A percentile compares a stretch with the other conserved stretches of the same genome.
Evolutionary conservation across 148 eudicot genomes (phyloP).

Genomic region (Rhododendron simsii): DNA sequence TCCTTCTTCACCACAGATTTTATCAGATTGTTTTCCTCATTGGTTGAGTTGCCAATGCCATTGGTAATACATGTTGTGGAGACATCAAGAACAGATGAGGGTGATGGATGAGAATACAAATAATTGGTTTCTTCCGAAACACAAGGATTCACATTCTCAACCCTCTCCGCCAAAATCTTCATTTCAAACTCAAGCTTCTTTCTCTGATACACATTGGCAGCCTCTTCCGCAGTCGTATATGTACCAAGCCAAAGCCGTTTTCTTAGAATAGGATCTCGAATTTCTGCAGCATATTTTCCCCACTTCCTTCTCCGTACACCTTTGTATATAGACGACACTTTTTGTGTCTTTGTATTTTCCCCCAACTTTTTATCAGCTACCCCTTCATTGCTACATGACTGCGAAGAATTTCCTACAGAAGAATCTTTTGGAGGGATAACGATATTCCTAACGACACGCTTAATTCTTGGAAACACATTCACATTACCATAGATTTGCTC

Average conservation of each 20-base stretch:
- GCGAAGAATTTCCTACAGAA: neutral
- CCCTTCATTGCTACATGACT: neutral
- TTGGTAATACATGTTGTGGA: constrained; percentile 12
- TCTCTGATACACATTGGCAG: constrained; percentile 3
- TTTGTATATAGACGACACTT: neutral
- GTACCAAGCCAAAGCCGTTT: constrained; percentile 14
- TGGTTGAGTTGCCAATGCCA: neutral
- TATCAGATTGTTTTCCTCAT: constrained; percentile 3
- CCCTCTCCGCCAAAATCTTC: neutral
- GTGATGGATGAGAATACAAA: constrained; percentile 25
- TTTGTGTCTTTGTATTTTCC: neutral
- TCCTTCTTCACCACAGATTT: neutral
- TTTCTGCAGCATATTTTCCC: constrained; percentile 11
- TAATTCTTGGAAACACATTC: neutral
- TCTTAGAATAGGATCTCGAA: constrained; percentile 3
- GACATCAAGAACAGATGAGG: constrained; percentile 47
- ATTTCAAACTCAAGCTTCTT: constrained; percentile 14
- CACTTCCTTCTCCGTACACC: constrained; percentile 12
- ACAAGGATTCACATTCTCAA: constrained; percentile 4
- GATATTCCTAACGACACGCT: constrained; percentile 13
- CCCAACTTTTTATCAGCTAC: neutral
- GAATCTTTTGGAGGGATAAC: neutral
- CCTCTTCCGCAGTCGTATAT: constrained; percentile 5
- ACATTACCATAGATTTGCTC: neutral
- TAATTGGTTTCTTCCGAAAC: constrained; percentile 20